Evolutionary conservation across 78 protist species (phyloP).

Genomic region (Dictyostelium purpureum): DNA sequence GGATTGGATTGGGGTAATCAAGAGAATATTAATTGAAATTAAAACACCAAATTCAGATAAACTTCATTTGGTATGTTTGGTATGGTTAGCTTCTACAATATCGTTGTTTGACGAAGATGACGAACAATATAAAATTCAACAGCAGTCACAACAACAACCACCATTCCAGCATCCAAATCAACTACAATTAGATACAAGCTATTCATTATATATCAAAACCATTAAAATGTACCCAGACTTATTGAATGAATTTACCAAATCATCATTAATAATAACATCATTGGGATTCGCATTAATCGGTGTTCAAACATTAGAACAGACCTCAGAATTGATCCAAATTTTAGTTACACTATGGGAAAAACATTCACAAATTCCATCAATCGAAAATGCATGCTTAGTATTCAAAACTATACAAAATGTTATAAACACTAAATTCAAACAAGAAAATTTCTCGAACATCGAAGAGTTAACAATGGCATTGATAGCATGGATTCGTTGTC

Average conservation of each 20-base stretch:
- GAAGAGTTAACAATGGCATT: constrained; percentile 6
- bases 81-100: constrained; percentile 47
- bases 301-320: constrained; percentile 54
- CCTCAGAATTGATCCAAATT: constrained; percentile 6
- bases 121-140: neutral
- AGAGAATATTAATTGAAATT: constrained; percentile 18
- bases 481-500: constrained; percentile 15
- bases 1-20: constrained; percentile 20
- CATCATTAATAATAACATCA: constrained; percentile 32
- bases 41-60: constrained; percentile 24
- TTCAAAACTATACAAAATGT: constrained; percentile 47
- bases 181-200: constrained; percentile 8
- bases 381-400: constrained; percentile 25
- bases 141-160: neutral
- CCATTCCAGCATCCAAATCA: neutral
- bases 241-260: constrained; percentile 22
- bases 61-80: constrained; percentile 32
- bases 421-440: constrained; percentile 28
- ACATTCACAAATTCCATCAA: constrained; percentile 16
- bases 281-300: constrained; percentile 68
- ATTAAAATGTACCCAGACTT: constrained; percentile 25
- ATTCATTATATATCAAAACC: constrained; percentile 13
- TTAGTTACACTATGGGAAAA: constrained; percentile 29
- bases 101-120: constrained; percentile 28
- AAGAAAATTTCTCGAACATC: neutral